A percentile compares a stretch with the other conserved stretches of the same genome.
Evolutionary conservation across 441 rosid species (phyloP).

Genomic region (Syzygium syzygioides): DNA sequence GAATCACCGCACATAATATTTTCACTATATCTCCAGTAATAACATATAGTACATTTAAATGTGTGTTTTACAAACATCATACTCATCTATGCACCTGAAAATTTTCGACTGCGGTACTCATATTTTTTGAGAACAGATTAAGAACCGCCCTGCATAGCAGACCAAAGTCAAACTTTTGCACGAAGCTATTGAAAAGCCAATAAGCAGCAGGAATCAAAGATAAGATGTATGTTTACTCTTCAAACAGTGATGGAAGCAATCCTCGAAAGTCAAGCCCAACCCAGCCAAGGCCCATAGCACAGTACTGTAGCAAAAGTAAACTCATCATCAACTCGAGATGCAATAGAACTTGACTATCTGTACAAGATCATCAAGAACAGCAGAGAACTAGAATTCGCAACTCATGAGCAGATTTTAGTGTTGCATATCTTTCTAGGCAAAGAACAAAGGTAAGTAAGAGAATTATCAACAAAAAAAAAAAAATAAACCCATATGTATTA

Average conservation of each 20-base stretch:
- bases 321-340: conserved; percentile 8
- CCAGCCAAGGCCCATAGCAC: conserved; percentile 94
- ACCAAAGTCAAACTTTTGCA: conserved; percentile 12
- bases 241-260: conserved; percentile 85
- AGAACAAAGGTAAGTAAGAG: not conserved
- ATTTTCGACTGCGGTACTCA: conserved; percentile 74
- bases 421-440: not conserved
- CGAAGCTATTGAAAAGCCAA: not conserved
- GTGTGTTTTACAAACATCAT: not conserved
- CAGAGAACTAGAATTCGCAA: not conserved
- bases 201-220: not conserved
- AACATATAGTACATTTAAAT: not conserved
- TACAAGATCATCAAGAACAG: not conserved
- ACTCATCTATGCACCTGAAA: conserved; percentile 49
- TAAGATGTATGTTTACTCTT: conserved; percentile 49
- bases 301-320: conserved; percentile 47
- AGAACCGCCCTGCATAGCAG: conserved; percentile 66
- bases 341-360: not conserved
- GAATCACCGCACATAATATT: not conserved
- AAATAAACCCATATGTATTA: not conserved
- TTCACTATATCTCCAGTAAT: not conserved
- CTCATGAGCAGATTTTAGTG: not conserved
- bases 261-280: conserved; percentile 95
- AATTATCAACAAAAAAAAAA: not conserved
- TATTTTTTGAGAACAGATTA: conserved; percentile 84